Evolutionary conservation across 176 grass and related monocot species (phyloP).

Genomic region (Eragrostis curvula): DNA sequence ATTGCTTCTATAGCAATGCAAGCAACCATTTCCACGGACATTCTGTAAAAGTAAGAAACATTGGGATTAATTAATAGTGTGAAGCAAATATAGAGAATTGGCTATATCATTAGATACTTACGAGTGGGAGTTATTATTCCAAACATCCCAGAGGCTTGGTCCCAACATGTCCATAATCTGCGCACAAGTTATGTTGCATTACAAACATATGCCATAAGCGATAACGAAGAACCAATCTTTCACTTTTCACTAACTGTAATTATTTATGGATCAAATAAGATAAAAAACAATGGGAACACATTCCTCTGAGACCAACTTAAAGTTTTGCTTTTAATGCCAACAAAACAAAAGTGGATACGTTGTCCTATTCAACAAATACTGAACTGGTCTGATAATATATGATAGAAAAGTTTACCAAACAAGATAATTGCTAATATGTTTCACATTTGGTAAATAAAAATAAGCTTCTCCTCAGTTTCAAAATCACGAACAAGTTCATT

Average conservation of each 20-base stretch:
- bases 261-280: slow-evolving; percentile 24
- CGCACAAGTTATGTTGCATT: not conserved
- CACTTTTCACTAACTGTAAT: not conserved
- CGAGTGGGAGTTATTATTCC: slow-evolving; percentile 95
- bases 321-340: not conserved
- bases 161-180: slow-evolving; percentile 98
- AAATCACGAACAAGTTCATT: not conserved
- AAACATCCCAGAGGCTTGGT: slow-evolving; percentile 94
- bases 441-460: slow-evolving; percentile 7
- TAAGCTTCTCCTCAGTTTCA: not conserved
- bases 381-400: not conserved
- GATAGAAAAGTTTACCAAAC: not conserved
- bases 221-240: slow-evolving; percentile 18
- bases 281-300: not conserved
- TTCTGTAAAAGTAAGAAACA: slow-evolving; percentile 52
- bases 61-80: not conserved
- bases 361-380: not conserved
- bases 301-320: slow-evolving; percentile 15
- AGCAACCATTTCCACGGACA: slow-evolving; percentile 98
- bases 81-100: not conserved
- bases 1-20: slow-evolving; percentile 98
- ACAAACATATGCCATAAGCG: slow-evolving; percentile 8
- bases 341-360: not conserved
- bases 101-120: slow-evolving; percentile 46
- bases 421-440: not conserved